phyloP scores from a whole-genome alignment of 1,139 yeast species.

The Saccharomyces hybrid region DNA sequence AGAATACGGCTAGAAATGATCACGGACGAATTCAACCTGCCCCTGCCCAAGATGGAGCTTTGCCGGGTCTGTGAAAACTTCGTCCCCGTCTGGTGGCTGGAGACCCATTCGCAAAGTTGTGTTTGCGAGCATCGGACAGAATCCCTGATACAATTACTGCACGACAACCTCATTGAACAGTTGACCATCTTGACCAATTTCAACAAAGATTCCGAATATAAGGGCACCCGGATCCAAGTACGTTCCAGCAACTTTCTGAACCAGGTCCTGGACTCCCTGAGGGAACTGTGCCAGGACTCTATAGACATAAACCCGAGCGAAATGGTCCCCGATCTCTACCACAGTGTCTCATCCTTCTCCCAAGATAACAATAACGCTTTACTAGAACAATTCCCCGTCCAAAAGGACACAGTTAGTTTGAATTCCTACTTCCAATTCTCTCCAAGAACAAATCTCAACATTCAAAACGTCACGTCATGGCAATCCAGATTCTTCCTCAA shows the following conservation, averaged over 20 bases:
- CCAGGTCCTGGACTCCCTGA: constrained; percentile 28
- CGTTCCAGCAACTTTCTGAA: constrained; percentile 12
- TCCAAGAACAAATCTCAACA: constrained; percentile 64
- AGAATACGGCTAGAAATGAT: constrained; percentile 54
- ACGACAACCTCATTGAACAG: constrained; percentile 74
- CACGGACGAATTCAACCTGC: constrained; percentile 56
- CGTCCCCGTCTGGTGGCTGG: constrained; percentile 97
- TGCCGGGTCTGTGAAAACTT: constrained; percentile 88
- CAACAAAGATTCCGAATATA: constrained; percentile 40
- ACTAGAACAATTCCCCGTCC: constrained; percentile 20
- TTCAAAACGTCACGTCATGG: constrained; percentile 49
- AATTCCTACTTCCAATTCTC: constrained; percentile 42
- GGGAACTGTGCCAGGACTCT: constrained; percentile 72
- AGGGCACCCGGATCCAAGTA: constrained; percentile 41
- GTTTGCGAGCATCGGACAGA: constrained; percentile 76
- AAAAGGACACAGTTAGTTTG: constrained; percentile 6
- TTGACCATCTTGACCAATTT: constrained; percentile 15
- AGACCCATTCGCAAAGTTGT: constrained; percentile 83
- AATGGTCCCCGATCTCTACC: not conserved
- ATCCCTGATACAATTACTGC: constrained; percentile 68
- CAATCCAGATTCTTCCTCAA: constrained; percentile 18
- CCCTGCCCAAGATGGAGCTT: constrained; percentile 68
- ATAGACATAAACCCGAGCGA: constrained; percentile 56
- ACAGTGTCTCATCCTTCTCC: not conserved
- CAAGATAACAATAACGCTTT: not conserved